Evolutionary conservation across 345 rosid species (phyloP), one percentile per base, ranked within the genome.

Genomic region (Reutealis trisperma): DNA sequence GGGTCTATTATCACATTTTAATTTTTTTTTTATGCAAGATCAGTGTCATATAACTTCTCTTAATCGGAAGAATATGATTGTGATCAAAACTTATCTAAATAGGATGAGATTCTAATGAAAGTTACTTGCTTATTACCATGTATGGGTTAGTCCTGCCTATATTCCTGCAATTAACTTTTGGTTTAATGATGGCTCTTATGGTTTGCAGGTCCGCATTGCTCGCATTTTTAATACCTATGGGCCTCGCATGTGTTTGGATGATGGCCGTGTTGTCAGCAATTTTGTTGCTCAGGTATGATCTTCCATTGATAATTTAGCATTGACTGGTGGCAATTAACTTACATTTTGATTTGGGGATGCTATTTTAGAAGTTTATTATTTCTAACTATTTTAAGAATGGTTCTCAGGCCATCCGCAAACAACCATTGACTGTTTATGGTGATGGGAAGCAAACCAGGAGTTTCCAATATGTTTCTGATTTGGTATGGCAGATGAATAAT

Each of bases 201-300:
- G 25, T 63, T 81, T 71, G 71, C 89, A 96, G 99, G 99, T 96
- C 27, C 91, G 99, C 47, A 96, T 96, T 87, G 97, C 98, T 80
- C 97, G 99, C 72, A 96, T 96, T 25, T 96, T 96, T 77, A 96
- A 93, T 83, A 96, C 99, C 4, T 96, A 96, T 80, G 99, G 99
- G 70, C 99, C 99, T 75, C 91, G 98, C 63, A 96, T 96, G 98
- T 93, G 99, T 81, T 88, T 96, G 54, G 99, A 96, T 79, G 99
- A 96, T 84, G 99, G 99, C n/a, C 99, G 98, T 69, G 99, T 96
- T 81, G 99, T 96, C 83, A 96, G 99, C 90, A 96, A 96, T 85
- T 92, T 96, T 80, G 97, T 96, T 77, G 97, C 99, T 52, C 99
- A 96, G 97, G 99, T 81, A 63, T 60, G 55, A 54, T 73, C 64